Base-by-base conservation (phyloP, 352 stramenopile genomes). In the Pythium coloratum region DNA sequence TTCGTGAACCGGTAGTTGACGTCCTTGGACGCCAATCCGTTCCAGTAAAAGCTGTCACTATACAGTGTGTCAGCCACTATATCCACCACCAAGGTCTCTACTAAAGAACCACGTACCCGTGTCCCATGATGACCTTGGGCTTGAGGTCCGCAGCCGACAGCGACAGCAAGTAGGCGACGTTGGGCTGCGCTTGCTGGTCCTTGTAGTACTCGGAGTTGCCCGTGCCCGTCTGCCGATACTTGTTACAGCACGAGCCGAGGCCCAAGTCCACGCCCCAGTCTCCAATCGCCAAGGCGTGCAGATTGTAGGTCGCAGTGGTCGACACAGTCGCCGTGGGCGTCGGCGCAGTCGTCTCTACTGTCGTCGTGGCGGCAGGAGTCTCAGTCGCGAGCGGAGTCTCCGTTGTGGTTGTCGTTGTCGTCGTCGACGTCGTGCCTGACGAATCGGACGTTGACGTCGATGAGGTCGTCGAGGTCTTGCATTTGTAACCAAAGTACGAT, bases 21-120 rank as follows among this genome's bases (percentile, higher is more conserved):
- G 65, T 91, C 84, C 20, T 88, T 74, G 9, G 84, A 84, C 24
- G 82, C 84, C 1, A 92, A 59, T 1, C 84, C 81, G 40, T 90
- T 89, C 84, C 84, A 90, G 65, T 92, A 92, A 51, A 90, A 84
- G 57, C 77, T 88, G 53, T 86, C 77, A 8, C 77, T 86, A 50
- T 34, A 53, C 16, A 56, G 3, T 54, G 8, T 58, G 55, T 53
- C 38, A 14, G 32, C 6, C 1, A 26, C 20, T 18, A 30, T 51
- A 67, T 8, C 33, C 28, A 20, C 26, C 49, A 36, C 6, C 5
- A 26, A 30, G 7, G 24, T 13, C 28, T 7, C 53, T 40, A 61
- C 34, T 26, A n/a, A 28, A 24, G 7, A 5, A 51, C 3, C 3
- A 62, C 73, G 36, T 76, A 88, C 77, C 81, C 79, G 51, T 90